A percentile compares a stretch with the other conserved stretches of the same genome.
These are phyloP conservation scores for Massariosphaeria phaeospora DNA, from an alignment of 495 filamentous ascomycete genomes.

Conservation along the genomic window DNA sequence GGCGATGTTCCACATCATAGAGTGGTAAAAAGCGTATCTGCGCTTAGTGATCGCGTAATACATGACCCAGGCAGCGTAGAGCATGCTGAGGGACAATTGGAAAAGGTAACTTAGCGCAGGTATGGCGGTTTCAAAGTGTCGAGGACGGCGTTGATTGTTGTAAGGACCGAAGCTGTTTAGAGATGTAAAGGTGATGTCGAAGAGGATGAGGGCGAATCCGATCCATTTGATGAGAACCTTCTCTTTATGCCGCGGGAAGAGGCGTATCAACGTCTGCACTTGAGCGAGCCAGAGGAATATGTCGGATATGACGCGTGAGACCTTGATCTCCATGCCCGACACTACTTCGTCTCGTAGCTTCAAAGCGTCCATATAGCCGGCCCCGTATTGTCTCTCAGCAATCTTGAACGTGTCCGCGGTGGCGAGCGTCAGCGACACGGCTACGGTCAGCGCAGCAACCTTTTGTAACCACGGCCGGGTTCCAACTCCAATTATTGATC, in stretches of 20 bases:
- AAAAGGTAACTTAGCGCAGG: conserved; percentile 93
- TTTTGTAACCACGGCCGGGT: conserved; percentile 95
- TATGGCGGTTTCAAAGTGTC: conserved; percentile 77
- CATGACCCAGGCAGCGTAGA: conserved; percentile 94
- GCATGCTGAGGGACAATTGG: conserved; percentile 76
- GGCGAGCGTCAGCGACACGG: conserved; percentile 87
- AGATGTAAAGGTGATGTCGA: conserved; percentile 83
- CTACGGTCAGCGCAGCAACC: conserved; percentile 82
- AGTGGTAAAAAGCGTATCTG: conserved; percentile 87
- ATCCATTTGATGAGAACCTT: conserved; percentile 99
- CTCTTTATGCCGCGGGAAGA: conserved; percentile 94
- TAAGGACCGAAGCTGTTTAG: conserved; percentile 75
- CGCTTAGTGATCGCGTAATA: conserved; percentile 93
- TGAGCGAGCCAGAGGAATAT: conserved; percentile 96
- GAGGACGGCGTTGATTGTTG: conserved; percentile 53
- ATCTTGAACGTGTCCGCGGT: conserved; percentile 82
- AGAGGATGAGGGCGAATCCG: conserved; percentile 83
- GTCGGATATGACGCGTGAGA: conserved; percentile 86
- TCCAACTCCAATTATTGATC: conserved; percentile 77
- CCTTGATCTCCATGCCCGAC: conserved; percentile 73
- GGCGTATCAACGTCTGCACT: conserved; percentile 88
- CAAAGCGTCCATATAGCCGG: conserved; percentile 66
- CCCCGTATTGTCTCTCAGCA: conserved; percentile 71
- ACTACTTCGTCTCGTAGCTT: conserved; percentile 69
- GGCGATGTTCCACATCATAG: conserved; percentile 86